Conservation (phyloP, 2,329 filamentous ascomycete genomes). For the Aschersonia sp. region DNA sequence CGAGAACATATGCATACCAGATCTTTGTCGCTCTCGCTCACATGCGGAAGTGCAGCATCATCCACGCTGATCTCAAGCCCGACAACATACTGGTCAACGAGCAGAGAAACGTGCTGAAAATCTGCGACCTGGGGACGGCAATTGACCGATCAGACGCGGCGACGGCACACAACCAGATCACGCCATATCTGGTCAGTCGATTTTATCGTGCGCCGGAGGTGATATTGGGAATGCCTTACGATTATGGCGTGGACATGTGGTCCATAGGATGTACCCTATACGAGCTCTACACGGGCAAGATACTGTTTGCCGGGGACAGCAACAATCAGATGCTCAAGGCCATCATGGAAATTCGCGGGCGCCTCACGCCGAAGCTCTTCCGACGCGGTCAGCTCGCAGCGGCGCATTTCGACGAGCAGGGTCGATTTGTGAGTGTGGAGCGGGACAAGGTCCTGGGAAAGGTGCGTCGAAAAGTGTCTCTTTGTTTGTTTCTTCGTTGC, state of each 20-base stretch:
- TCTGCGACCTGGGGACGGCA: slow-evolving; percentile 94
- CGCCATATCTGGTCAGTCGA: slow-evolving; percentile 87
- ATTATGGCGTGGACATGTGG: slow-evolving; percentile 94
- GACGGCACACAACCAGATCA: slow-evolving; percentile 66
- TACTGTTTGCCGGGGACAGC: slow-evolving; percentile 83
- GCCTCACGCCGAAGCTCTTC: slow-evolving; percentile 78
- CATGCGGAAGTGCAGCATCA: slow-evolving; percentile 80
- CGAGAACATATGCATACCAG: slow-evolving; percentile 80
- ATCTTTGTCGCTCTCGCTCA: slow-evolving; percentile 83
- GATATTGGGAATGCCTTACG: slow-evolving; percentile 90
- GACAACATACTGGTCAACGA: slow-evolving; percentile 93
- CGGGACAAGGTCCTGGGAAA: slow-evolving; percentile 78
- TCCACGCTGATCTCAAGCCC: slow-evolving; percentile 93
- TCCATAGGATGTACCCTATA: slow-evolving; percentile 94
- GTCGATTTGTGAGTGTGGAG: slow-evolving; percentile 75
- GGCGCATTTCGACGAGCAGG: slow-evolving; percentile 70
- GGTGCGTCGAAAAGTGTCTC: slow-evolving; percentile 27
- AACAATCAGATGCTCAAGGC: slow-evolving; percentile 98
- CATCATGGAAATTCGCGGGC: slow-evolving; percentile 92
- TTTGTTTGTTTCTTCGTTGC: slow-evolving; percentile 7
- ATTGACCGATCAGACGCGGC: slow-evolving; percentile 70
- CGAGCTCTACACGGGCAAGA: slow-evolving; percentile 94
- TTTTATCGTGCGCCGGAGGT: slow-evolving; percentile 97
- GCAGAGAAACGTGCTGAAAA: slow-evolving; percentile 70
- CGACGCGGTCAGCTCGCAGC: slow-evolving; percentile 64